These are phyloP conservation scores for Delonix regia DNA, from an alignment of 306 rosid species.

Conservation along the genomic window DNA sequence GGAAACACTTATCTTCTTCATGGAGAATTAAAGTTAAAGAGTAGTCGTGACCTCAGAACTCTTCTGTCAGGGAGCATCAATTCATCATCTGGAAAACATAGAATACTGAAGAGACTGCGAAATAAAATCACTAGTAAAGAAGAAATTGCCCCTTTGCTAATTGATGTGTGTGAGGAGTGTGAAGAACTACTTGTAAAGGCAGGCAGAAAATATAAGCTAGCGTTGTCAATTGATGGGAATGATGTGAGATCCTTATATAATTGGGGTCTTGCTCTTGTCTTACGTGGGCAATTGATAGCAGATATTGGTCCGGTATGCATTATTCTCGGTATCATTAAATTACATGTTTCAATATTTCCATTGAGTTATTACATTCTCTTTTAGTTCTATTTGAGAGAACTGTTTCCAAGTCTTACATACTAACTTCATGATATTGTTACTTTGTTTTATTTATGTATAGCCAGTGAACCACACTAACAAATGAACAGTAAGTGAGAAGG, in stretches of 20 bases:
- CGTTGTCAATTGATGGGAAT: slow-evolving; percentile 81
- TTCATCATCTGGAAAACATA: slow-evolving; percentile 48
- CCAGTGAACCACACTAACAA: background rate
- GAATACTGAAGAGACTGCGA: slow-evolving; percentile 51
- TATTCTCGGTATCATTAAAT: slow-evolving; percentile 28
- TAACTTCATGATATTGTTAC: background rate
- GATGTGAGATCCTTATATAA: slow-evolving; percentile 87
- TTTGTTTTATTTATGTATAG: slow-evolving; percentile 23
- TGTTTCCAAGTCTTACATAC: background rate
- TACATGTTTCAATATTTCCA: slow-evolving; percentile 27
- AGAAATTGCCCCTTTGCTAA: slow-evolving; percentile 67
- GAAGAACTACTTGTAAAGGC: slow-evolving; percentile 90
- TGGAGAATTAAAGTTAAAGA: slow-evolving; percentile 88
- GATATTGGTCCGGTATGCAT: slow-evolving; percentile 91
- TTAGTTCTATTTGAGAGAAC: background rate
- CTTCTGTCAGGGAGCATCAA: slow-evolving; percentile 60
- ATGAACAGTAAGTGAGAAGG: slow-evolving; percentile 8
- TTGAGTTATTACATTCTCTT: slow-evolving; percentile 18
- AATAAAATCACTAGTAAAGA: slow-evolving; percentile 54
- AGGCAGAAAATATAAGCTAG: slow-evolving; percentile 91
- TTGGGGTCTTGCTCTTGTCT: slow-evolving; percentile 98
- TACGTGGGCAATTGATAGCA: slow-evolving; percentile 90
- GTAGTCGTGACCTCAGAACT: slow-evolving; percentile 76
- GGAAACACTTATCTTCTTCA: slow-evolving; percentile 96
- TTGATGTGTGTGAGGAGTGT: slow-evolving; percentile 84